Evolutionary conservation across 208 protist species (phyloP).

Genomic region (Phytomonas sp.): DNA sequence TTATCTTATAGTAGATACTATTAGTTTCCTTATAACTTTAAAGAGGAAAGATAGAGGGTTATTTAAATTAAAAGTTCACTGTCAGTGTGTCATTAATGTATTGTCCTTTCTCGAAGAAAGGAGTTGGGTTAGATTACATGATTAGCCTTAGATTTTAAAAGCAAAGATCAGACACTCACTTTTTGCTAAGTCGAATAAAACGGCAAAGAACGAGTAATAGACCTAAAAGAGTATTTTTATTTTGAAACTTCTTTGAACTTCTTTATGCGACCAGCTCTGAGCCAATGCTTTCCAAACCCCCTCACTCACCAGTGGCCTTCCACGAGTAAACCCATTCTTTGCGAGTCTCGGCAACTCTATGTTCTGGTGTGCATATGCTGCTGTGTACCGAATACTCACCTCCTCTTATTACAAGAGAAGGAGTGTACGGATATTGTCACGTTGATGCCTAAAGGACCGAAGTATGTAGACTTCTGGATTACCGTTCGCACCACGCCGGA

Average conservation of each 20-base stretch:
- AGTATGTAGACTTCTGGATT: slow-evolving; percentile 72
- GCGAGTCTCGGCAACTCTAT: slow-evolving; percentile 81
- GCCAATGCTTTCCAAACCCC: slow-evolving; percentile 75
- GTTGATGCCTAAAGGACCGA: slow-evolving; percentile 71
- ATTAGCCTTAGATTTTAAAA: neutral
- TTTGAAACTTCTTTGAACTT: neutral
- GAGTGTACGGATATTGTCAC: slow-evolving; percentile 47
- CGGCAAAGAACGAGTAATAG: neutral
- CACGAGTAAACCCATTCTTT: slow-evolving; percentile 62
- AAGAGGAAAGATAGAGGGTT: neutral
- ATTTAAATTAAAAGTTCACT: neutral
- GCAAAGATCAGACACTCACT: neutral
- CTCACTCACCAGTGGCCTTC: slow-evolving; percentile 70
- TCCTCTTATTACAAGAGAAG: slow-evolving; percentile 71
- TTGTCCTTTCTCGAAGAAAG: neutral
- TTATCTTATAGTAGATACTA: neutral
- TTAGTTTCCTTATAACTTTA: neutral
- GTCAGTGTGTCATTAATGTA: neutral
- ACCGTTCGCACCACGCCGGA: slow-evolving; percentile 46
- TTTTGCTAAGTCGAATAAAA: neutral
- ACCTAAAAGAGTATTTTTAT: neutral
- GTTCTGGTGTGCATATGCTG: slow-evolving; percentile 76
- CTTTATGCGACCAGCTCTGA: slow-evolving; percentile 29
- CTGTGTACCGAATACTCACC: slow-evolving; percentile 67
- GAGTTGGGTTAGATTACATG: neutral